Base-by-base conservation (phyloP, 148 eudicot species). In the Rhododendron ferrugineum region DNA sequence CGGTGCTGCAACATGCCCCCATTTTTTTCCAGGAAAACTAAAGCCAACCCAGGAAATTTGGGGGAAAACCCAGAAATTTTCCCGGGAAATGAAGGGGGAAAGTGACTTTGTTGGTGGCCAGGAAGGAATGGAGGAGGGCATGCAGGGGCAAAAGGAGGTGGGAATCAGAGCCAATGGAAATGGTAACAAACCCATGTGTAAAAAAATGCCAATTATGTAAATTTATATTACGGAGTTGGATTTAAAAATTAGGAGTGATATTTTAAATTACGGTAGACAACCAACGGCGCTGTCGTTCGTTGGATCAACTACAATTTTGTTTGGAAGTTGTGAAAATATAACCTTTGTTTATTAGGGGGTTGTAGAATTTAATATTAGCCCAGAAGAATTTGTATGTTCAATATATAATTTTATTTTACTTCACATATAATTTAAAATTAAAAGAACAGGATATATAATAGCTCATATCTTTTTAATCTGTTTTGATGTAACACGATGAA, bases 1-100 rank as follows among this genome's bases (percentile, higher is more conserved):
- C 89, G 84, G 85, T 89, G 75, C 94, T 92, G 85, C 98, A 96
- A 87, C 98, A 94, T 30, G 95, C 93, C 81, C 98, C 98, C 98
- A 96, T 95, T 83, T 73, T 88, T 40, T 40, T 40, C 49, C 73
- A 22, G 49, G 77, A 68, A 62, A 81, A 23, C 9, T 68, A 0
- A 2, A 44, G 26, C 78, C 52, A 70, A 77, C 28, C 82, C 58
- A 78, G 6, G 3, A 58, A 81, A 58, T 34, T 34, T 34, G 23
- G 40, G 44, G 34, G 66, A 8, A 58, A 7, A 22, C 36, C 84
- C 84, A 82, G 47, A 15, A 28, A 26, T 66, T 82, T 66, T 44
- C 84, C 84, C 14, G 37, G 77, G 28, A 66, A 66, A 82, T 26
- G 76, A 23, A 64, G 37, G 13, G 6, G 78, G 36, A 37, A n/a